Base-by-base conservation (phyloP, 2,329 filamentous ascomycete genomes). In the Colletotrichum eleusines region DNA sequence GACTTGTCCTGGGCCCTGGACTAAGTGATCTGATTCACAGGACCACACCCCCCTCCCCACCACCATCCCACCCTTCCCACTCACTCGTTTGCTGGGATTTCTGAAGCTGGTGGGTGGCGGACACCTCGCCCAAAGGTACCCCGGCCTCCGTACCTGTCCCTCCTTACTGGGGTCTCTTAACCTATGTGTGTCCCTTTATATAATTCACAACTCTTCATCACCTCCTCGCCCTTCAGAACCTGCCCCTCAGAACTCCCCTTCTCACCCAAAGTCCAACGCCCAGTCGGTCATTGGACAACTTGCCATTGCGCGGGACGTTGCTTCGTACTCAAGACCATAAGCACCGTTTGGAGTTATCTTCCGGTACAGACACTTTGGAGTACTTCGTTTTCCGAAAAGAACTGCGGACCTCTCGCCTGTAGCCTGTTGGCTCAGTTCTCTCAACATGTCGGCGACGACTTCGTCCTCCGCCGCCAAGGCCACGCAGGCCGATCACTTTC, bases 391-490 rank as follows among this genome's bases (percentile, higher is more conserved):
- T 28, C 12, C 50, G 64, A 46, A 31, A 33, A 58, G 16, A 68
- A n/a, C 50, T 31, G 44, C 18, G 40, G 38, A 62, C 51, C 20
- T 42, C 7, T 23, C 33, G 44, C 42, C 35, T 18, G 35, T 44
- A 62, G 64, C 51, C 58, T 28, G 12, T 57, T 61, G 66, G 54
- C 66, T 42, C n/a, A 48, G 20, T 42, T 18, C 14, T 35, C 42
- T 69, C 66, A 72, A 64, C 31, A 72, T 72, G 50, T 54, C 61
- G 66, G 69, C 69, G 65, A 60, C 66, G 54, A 70, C 69, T 54
- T 79, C 84, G 73, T 79, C 83, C 65, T 81, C 83, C 42, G 77
- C 82, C 67, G 76, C 81, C 70, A 79, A 80, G 73, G 78, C 79
- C 69, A 72, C 69, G 57, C 71, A 82, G 79, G 81, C 82, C 72